Evolutionary conservation across 2,329 filamentous ascomycete species (phyloP).

Genomic region (Biscogniauxia sp.): DNA sequence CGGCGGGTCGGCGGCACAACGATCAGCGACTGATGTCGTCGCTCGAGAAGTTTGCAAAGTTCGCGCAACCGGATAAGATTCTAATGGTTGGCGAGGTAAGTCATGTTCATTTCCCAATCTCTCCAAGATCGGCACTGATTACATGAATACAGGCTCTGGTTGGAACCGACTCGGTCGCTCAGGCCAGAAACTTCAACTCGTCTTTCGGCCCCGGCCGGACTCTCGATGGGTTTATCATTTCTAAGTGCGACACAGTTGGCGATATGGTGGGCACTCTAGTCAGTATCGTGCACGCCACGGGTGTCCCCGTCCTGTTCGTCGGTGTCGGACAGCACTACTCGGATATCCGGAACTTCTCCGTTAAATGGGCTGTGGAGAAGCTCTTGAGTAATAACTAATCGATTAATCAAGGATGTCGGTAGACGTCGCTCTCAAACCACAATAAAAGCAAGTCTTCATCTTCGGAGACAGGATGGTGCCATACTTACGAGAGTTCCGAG

Average conservation of each 20-base stretch:
- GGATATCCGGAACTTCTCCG: conserved; percentile 66
- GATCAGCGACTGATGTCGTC: conserved; percentile 95
- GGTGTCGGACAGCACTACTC: conserved; percentile 71
- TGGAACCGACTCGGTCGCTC: conserved; percentile 90
- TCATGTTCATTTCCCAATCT: conserved; percentile 12
- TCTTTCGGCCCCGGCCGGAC: conserved; percentile 79
- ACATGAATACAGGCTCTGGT: conserved; percentile 66
- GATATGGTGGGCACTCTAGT: conserved; percentile 97
- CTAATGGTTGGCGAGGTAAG: conserved; percentile 80
- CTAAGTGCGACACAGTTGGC: conserved; percentile 98
- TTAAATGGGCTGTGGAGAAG: conserved; percentile 68
- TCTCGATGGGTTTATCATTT: conserved; percentile 96
- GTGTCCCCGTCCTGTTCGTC: conserved; percentile 92
- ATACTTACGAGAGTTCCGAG: not conserved
- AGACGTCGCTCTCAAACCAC: not conserved
- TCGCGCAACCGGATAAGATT: conserved; percentile 96
- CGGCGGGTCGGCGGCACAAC: conserved; percentile 90
- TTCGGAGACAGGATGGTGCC: not conserved
- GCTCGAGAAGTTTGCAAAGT: conserved; percentile 94
- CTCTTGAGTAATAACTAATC: conserved; percentile 51
- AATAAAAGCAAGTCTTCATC: not conserved
- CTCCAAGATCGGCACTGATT: conserved; percentile 11
- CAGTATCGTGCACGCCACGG: conserved; percentile 95
- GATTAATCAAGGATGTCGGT: not conserved
- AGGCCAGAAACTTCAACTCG: conserved; percentile 93